Evolutionary conservation across 1,139 yeast species (phyloP), one percentile per base, ranked within the genome.

Genomic region (Scheffersomyces lignicola): DNA sequence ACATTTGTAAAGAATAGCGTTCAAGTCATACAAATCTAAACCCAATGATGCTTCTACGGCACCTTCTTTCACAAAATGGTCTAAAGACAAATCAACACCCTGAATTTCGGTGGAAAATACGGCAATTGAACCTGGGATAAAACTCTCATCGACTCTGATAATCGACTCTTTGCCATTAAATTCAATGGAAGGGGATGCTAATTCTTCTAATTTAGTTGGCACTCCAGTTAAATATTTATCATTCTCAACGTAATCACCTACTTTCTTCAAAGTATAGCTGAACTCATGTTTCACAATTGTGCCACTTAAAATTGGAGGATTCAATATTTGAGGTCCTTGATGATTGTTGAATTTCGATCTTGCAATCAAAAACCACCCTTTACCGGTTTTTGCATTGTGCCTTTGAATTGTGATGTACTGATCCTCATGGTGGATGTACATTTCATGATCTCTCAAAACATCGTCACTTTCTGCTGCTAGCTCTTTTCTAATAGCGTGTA

Each of bases 371-470:
- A 86, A 88, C 80, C 87, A 87, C 2, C 98, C 98, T 40, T 76
- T 75, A 2, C 97, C 97, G 7, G 89, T 81, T 44, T 79, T 73
- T 0, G 95, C 83, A 53, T 88, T 87, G 33, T 83, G 77, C 45
- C 97, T 71, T 58, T 90, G 97, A 37, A 90, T 82, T 1, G 97
- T 90, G 41, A 92, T 87, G 56, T 76, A 92, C 57, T 89, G 96
- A 8, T 86, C 96, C 45, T 88, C 96, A 52, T 87, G 96, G 52
- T 92, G 97, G 33, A 92, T 87, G 56, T 87, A 92, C 83, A 86
- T 88, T 60, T 92, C 97, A 47, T 85, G 88, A 45, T 86, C 89
- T 42, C 80, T 80, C 31, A 70, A 61, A 40, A 75, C 76, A 35
- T 82, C 88, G 33, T 65, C 62, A 57, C 84, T 78, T 47, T 84